Conservation (phyloP, 2,329 filamentous ascomycete species). For the Fusarium domesticum region DNA sequence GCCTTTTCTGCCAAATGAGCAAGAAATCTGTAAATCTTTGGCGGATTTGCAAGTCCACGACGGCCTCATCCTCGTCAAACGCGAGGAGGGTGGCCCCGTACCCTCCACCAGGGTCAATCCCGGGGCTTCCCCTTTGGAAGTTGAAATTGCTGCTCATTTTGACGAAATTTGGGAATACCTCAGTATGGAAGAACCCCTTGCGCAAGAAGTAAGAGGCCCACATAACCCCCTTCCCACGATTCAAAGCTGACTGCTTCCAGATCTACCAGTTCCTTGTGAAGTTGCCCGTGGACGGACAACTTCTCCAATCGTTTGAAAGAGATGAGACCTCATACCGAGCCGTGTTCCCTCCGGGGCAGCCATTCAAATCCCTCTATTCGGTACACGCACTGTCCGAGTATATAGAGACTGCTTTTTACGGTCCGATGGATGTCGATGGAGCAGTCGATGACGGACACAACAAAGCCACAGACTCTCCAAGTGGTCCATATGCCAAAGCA, state of each 20-base stretch:
- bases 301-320: conserved; percentile 58
- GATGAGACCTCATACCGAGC: conserved; percentile 52
- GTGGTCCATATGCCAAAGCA: conserved; percentile 33
- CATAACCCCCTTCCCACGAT: not conserved
- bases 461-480: conserved; percentile 15
- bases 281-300: conserved; percentile 64
- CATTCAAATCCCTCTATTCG: conserved; percentile 72
- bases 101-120: conserved; percentile 45
- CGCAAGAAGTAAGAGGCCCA: conserved; percentile 61
- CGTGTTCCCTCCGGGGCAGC: conserved; percentile 66
- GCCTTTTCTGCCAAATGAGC: conserved; percentile 59
- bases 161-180: conserved; percentile 80
- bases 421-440: conserved; percentile 6
- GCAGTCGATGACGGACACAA: not conserved
- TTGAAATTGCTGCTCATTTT: conserved; percentile 78
- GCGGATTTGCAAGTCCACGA: conserved; percentile 64
- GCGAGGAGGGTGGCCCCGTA: conserved; percentile 47
- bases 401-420: conserved; percentile 45
- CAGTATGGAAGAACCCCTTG: conserved; percentile 66
- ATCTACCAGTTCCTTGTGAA: conserved; percentile 69
- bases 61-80: conserved; percentile 65
- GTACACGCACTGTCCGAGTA: conserved; percentile 64
- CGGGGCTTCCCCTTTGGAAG: conserved; percentile 64
- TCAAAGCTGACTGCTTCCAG: conserved; percentile 35
- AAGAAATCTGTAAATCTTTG: conserved; percentile 59